These are phyloP conservation scores for Tulasnella sp. DNA, from an alignment of 768 basidiomycete genomes.

Conservation along the genomic window DNA sequence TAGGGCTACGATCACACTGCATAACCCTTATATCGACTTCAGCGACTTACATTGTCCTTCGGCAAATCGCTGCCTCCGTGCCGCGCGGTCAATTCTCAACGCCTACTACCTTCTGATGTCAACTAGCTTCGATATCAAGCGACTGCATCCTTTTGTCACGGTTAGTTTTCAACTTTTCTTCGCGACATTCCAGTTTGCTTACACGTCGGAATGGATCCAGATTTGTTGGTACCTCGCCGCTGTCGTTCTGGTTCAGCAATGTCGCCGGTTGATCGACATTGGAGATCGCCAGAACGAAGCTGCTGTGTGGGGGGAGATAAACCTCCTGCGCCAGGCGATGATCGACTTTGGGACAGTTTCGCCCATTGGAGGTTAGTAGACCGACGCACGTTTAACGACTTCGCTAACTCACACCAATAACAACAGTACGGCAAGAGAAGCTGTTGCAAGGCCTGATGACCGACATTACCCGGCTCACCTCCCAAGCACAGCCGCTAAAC, in stretches of 20 bases:
- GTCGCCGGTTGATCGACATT: conserved; percentile 82
- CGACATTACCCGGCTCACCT: conserved; percentile 82
- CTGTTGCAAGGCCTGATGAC: conserved; percentile 81
- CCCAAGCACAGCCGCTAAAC: conserved; percentile 76
- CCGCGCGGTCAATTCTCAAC: conserved; percentile 71
- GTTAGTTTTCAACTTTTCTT: conserved; percentile 50
- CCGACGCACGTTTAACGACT: background rate
- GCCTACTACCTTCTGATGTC: conserved; percentile 79
- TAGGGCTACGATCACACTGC: conserved; percentile 86
- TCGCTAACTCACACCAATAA: background rate
- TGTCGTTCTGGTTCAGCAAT: conserved; percentile 81
- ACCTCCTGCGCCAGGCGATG: conserved; percentile 79
- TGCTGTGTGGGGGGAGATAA: conserved; percentile 86
- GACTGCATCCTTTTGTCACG: conserved; percentile 80
- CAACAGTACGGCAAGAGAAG: conserved; percentile 76
- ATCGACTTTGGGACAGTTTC: conserved; percentile 77
- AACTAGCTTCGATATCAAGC: conserved; percentile 77
- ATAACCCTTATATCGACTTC: conserved; percentile 82
- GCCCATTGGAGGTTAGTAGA: conserved; percentile 73
- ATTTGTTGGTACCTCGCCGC: conserved; percentile 93
- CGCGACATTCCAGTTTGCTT: conserved; percentile 44
- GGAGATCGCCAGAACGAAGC: conserved; percentile 75
- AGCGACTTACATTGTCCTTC: conserved; percentile 65
- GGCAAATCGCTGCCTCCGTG: conserved; percentile 71
- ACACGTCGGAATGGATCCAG: background rate